These are phyloP conservation scores for Lotus japonicus DNA, from an alignment of 306 rosid genomes.

Conservation along the genomic window DNA sequence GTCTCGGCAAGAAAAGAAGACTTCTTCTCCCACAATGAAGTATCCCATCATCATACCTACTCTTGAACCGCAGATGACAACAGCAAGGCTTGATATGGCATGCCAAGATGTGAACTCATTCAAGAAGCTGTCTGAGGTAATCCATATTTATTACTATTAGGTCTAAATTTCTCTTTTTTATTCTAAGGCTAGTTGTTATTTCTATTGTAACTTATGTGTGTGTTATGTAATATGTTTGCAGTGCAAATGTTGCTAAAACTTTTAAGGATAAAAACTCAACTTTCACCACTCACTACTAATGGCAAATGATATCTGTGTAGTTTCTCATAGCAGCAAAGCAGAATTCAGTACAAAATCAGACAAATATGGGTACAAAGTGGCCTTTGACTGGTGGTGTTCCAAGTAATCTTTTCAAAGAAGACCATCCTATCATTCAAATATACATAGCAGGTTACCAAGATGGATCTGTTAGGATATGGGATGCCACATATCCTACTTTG, in stretches of 20 bases:
- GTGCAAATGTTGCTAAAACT: not conserved
- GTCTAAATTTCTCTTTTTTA: not conserved
- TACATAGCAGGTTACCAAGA: constrained; percentile 82
- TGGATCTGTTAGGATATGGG: constrained; percentile 84
- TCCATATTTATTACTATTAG: constrained; percentile 11
- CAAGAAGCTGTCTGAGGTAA: constrained; percentile 58
- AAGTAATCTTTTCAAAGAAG: constrained; percentile 34
- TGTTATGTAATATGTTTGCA: not conserved
- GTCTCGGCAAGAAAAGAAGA: constrained; percentile 41
- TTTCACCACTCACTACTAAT: constrained; percentile 8
- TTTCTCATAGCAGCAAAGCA: constrained; percentile 42
- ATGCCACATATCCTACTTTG: constrained; percentile 66
- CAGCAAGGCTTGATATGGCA: constrained; percentile 51
- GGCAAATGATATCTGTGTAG: constrained; percentile 34
- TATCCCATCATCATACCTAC: constrained; percentile 59
- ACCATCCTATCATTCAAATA: constrained; percentile 48
- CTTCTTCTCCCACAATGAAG: constrained; percentile 35
- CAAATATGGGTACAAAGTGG: constrained; percentile 38
- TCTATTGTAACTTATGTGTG: not conserved
- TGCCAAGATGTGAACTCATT: constrained; percentile 37
- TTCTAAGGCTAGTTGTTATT: not conserved
- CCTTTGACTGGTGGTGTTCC: constrained; percentile 85
- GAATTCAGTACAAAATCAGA: constrained; percentile 28
- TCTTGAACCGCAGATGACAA: constrained; percentile 60
- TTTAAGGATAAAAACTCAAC: not conserved